Conservation (phyloP, 1,284 basidiomycete species). For the Naganishia sp. region DNA sequence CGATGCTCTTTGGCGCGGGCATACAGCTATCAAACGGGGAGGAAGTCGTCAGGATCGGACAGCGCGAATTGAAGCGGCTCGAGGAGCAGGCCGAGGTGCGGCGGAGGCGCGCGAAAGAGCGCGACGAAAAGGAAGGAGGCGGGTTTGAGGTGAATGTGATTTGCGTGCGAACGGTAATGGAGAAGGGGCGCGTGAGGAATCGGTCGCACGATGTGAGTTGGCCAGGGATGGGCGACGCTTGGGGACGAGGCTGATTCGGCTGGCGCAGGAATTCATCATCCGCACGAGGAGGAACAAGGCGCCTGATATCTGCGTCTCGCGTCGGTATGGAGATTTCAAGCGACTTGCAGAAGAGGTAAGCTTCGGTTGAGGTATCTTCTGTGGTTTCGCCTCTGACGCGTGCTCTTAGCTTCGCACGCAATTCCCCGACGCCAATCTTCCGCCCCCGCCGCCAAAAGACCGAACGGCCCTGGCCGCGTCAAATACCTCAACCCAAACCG, state of each 20-base stretch:
- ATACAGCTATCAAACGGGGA: conserved; percentile 78
- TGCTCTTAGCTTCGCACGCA: conserved; percentile 70
- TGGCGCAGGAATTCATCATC: conserved; percentile 83
- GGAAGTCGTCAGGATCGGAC: conserved; percentile 82
- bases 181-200: conserved; percentile 79
- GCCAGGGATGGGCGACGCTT: not conserved
- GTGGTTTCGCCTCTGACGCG: not conserved
- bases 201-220: conserved; percentile 73
- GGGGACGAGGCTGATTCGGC: conserved; percentile 12
- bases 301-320: conserved; percentile 80
- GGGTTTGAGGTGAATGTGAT: conserved; percentile 86
- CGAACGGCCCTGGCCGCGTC: conserved; percentile 63
- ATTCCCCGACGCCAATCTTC: conserved; percentile 76
- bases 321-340: conserved; percentile 92
- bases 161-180: conserved; percentile 73
- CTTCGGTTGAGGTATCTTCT: conserved; percentile 29
- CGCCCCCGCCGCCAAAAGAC: conserved; percentile 81
- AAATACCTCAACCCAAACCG: conserved; percentile 29
- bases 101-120: conserved; percentile 53
- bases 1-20: conserved; percentile 75
- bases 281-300: conserved; percentile 74
- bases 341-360: conserved; percentile 78
- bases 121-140: conserved; percentile 54
- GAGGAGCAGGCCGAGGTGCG: conserved; percentile 66
- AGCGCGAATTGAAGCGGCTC: conserved; percentile 73